These are phyloP conservation scores for Vitis hybrid DNA, from an alignment of 177 flowering plant species.

Conservation along the genomic window DNA sequence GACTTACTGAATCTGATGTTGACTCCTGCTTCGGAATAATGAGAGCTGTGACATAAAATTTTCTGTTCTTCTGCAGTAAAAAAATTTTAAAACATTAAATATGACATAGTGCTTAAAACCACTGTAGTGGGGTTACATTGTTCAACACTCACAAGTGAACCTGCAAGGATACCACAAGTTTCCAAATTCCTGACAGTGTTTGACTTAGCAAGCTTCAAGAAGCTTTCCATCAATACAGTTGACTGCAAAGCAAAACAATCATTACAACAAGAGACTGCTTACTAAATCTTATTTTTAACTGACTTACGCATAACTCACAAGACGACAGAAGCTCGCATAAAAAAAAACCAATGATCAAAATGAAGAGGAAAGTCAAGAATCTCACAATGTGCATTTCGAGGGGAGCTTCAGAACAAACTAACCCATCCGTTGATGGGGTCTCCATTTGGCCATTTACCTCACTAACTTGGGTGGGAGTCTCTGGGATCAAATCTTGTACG, in stretches of 20 bases:
- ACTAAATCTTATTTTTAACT: neutral
- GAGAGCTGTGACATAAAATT: constrained; percentile 75
- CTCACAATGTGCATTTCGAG: constrained; percentile 86
- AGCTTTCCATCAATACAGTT: constrained; percentile 76
- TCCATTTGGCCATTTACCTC: constrained; percentile 40
- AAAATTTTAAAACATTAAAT: constrained; percentile 4
- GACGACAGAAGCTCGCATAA: neutral
- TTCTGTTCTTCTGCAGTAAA: constrained; percentile 71
- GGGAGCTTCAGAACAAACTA: constrained; percentile 60
- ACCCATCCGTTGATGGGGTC: constrained; percentile 38
- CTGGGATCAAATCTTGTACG: constrained; percentile 76
- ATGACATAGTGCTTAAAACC: neutral
- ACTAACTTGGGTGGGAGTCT: constrained; percentile 36
- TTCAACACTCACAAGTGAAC: constrained; percentile 74
- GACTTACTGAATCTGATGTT: constrained; percentile 80
- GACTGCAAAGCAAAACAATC: constrained; percentile 47
- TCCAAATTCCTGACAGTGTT: constrained; percentile 85
- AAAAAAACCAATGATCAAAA: neutral
- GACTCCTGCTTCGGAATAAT: constrained; percentile 98
- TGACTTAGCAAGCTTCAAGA: constrained; percentile 88
- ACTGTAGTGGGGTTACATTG: neutral
- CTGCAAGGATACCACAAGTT: constrained; percentile 97
- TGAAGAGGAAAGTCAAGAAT: constrained; percentile 16
- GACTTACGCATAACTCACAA: neutral
- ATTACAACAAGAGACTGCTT: neutral